A percentile compares a stretch with the other conserved stretches of the same genome.
Evolutionary conservation across 805 yeast species (phyloP).

Genomic region (Candida xyloterini): DNA sequence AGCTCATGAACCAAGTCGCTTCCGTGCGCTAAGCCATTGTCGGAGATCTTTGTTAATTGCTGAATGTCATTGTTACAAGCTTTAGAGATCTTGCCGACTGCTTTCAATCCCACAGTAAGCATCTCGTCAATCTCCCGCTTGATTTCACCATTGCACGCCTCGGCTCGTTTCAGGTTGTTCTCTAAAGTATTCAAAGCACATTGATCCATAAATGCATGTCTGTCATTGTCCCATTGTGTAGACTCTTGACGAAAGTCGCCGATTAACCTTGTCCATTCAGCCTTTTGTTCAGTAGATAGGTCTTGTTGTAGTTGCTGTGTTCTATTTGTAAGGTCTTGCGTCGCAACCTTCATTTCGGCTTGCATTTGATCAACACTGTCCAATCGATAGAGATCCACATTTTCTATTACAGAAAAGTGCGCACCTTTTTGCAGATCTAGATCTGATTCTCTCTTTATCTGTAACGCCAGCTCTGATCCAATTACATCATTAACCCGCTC

Average conservation of each 20-base stretch:
- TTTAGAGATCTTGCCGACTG: too few species aligned
- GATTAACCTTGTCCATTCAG: background rate
- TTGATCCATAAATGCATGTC: background rate
- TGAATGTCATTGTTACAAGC: too few species aligned
- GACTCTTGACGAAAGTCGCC: background rate
- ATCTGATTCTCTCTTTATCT: background rate
- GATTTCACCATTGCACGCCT: background rate
- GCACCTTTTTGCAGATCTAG: background rate
- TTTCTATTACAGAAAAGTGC: background rate
- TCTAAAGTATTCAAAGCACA: background rate
- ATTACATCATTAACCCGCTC: background rate
- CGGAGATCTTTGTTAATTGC: too few species aligned
- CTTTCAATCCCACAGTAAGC: too few species aligned
- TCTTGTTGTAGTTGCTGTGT: background rate
- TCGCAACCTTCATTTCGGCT: background rate
- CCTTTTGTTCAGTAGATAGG: background rate
- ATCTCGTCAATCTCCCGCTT: too few species aligned
- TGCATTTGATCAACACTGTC: background rate
- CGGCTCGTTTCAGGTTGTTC: background rate
- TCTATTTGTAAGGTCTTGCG: background rate
- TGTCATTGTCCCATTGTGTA: background rate
- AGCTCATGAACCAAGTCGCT: background rate
- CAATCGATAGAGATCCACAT: background rate
- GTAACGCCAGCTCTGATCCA: background rate
- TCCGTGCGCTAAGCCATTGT: too few species aligned